Percentiles rank a stretch among this genome's conserved stretches.
These are phyloP conservation scores for Pythium coloratum DNA, from an alignment of 352 stramenopile genomes.

Conservation along the genomic window DNA sequence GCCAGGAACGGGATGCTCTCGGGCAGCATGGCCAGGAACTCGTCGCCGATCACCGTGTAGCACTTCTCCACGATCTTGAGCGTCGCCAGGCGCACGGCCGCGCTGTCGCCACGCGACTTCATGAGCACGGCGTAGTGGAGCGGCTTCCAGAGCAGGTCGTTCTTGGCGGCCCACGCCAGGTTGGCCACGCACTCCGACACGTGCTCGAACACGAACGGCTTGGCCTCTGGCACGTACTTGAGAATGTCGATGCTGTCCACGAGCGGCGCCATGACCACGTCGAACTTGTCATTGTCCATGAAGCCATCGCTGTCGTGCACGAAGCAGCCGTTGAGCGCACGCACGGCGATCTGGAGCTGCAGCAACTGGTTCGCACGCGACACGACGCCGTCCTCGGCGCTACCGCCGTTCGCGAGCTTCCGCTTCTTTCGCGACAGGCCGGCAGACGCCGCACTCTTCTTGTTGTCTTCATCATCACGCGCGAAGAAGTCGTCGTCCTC, in stretches of 20 bases:
- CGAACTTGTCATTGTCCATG: conserved; percentile 87
- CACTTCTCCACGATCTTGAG: conserved; percentile 84
- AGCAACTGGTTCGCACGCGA: conserved; percentile 39
- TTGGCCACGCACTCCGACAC: conserved; percentile 74
- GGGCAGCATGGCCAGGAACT: conserved; percentile 88
- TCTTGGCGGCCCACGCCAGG: conserved; percentile 84
- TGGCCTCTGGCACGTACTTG: conserved; percentile 38
- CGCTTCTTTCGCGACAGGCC: conserved; percentile 49
- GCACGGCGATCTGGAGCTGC: conserved; percentile 59
- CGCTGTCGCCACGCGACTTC: conserved; percentile 74
- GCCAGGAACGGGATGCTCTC: conserved; percentile 89
- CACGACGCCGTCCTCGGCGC: conserved; percentile 23
- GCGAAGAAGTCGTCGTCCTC: conserved; percentile 67
- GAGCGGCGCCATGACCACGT: conserved; percentile 66
- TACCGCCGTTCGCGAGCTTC: conserved; percentile 39
- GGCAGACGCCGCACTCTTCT: conserved; percentile 5
- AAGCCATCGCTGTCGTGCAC: conserved; percentile 86
- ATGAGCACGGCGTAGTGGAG: conserved; percentile 88
- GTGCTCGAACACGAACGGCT: conserved; percentile 64
- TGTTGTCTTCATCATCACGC: conserved; percentile 28
- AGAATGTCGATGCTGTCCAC: conserved; percentile 80
- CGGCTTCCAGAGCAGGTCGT: conserved; percentile 87
- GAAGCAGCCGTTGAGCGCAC: conserved; percentile 81
- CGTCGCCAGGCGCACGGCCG: conserved; percentile 67
- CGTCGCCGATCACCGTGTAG: conserved; percentile 85